Conservation (phyloP, 495 filamentous ascomycete species). For the Jackrogersella minutella region DNA sequence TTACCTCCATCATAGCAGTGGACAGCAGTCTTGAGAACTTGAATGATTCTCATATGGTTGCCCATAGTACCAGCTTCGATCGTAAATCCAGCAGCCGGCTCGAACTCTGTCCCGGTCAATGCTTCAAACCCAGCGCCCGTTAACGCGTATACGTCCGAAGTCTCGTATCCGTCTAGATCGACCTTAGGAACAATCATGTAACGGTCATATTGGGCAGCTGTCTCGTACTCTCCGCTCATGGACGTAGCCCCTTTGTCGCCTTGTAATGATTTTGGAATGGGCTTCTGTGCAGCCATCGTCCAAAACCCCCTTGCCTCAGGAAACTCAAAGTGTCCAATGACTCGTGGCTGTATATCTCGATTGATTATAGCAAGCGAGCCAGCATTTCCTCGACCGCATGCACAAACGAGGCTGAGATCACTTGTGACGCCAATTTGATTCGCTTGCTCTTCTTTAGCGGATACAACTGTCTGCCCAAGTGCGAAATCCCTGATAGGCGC, state of each 20-base stretch:
- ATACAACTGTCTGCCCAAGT: slow-evolving; percentile 20
- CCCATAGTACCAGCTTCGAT: slow-evolving; percentile 82
- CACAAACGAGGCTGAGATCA: slow-evolving; percentile 74
- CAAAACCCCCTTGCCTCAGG: slow-evolving; percentile 68
- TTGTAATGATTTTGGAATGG: slow-evolving; percentile 61
- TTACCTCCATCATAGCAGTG: slow-evolving; percentile 88
- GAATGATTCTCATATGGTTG: slow-evolving; percentile 77
- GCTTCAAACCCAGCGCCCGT: slow-evolving; percentile 71
- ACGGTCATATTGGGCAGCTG: slow-evolving; percentile 67
- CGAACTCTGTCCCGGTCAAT: slow-evolving; percentile 80
- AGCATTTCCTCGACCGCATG: slow-evolving; percentile 71
- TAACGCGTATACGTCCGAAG: slow-evolving; percentile 67
- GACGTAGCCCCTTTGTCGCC: slow-evolving; percentile 57
- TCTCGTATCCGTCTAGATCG: slow-evolving; percentile 62
- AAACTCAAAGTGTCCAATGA: slow-evolving; percentile 68
- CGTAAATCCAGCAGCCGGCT: slow-evolving; percentile 82
- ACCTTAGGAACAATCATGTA: slow-evolving; percentile 74
- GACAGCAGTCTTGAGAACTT: slow-evolving; percentile 83
- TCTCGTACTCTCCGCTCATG: slow-evolving; percentile 59
- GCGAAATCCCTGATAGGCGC: slow-evolving; percentile 74
- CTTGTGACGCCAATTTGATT: slow-evolving; percentile 55
- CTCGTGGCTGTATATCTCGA: slow-evolving; percentile 72
- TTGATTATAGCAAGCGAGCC: slow-evolving; percentile 79
- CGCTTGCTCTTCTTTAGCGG: slow-evolving; percentile 53
- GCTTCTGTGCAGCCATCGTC: slow-evolving; percentile 68